Base-by-base conservation (phyloP, 768 basidiomycete species). In the Chalciporus pseudorubinellus region DNA sequence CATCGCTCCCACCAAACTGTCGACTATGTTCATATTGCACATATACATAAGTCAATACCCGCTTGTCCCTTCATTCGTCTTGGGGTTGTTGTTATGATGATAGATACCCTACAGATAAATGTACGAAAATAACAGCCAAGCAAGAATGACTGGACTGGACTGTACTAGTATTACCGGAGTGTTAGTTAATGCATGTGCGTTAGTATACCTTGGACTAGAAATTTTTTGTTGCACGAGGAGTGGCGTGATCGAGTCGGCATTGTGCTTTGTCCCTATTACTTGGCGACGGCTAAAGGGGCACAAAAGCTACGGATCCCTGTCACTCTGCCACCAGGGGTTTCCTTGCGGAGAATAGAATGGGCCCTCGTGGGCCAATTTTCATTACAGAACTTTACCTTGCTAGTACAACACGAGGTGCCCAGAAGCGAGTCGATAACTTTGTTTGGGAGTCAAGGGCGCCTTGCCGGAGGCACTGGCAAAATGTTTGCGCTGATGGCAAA, bases 181-280 rank as follows among this genome's bases (percentile, higher is more conserved):
- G 58, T 62, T 69, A 59, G 56, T 61, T 64, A 51, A 16, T 47
- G 50, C 60, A 64, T 58, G 50, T 64, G 61, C 38, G 51, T 52
- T 50, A 68, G 66, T 67, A 67, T 67, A 69, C 67, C 68, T 66
- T 57, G 65, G 68, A 67, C 48, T 69, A 69, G 65, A 66, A 62
- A 59, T 69, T 66, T 69, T 66, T 65, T 69, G 65, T 50, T 52
- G 52, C 48, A 26, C 29, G 3, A 10, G 29, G 29, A 31, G 29
- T 19, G 63, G 57, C 55, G 57, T 38, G 33, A 26, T 51, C 46
- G 47, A 60, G 50, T 46, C 8, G 34, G 1, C 10, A 36, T 1
- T 8, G 7, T n/a, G 16, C 16, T 36, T n/a, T n/a, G n/a, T n/a
- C n/a, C n/a, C n/a, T n/a, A n/a, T n/a, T n/a, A n/a, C n/a, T n/a